Base-by-base conservation (phyloP, 2,329 filamentous ascomycete species). In the Rhynchosporium agropyri region DNA sequence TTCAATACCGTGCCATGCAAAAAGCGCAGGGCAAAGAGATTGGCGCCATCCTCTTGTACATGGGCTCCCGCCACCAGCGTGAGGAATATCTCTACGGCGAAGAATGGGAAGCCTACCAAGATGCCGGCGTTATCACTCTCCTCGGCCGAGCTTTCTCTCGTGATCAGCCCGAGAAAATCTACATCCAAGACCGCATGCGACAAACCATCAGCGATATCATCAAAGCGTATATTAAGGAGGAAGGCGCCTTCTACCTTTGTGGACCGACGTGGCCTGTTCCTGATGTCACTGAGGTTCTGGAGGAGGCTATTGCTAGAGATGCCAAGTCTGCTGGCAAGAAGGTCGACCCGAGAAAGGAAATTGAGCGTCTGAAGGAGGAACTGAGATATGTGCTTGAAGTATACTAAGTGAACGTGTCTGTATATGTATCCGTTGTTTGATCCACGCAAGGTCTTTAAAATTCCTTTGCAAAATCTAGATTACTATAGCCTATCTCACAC, bases 81-180 rank as follows among this genome's bases (percentile, higher is more conserved):
- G 95, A 99, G 79, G 95, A 99, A 80, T 99, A 99, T 79, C 88
- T 97, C 65, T 99, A 98, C 74, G 95, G 95, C 66, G 95, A 99
- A 78, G 95, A 99, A 78, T 99, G 95, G 95, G 95, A 99, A 78
- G 95, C 95, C 0, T 99, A 99, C 79, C 86, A 95, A 74, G 94
- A 93, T 65, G 92, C 95, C 0, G 95, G 95, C 58, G 91, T 99
- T 71, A 93, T 99, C 76, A 99, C 95, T 0, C 84, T 97, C 48
- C 86, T 99, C 57, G 95, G 95, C 58, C 87, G 91, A 58, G 95
- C 95, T 49, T 99, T 99, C 83, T 96, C 91, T 63, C 89, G 95
- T 75, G 95, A 99, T 76, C 95, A 99, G 83, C 90, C 91, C 15
- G 84, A 97, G 81, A 99, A 99, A 87, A 97, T 99, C 69, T 99